A percentile compares a stretch with the other conserved stretches of the same genome.
phyloP scores from a whole-genome alignment of 371 early-diverging fungal genomes.

The Lichtheimia ornata region DNA sequence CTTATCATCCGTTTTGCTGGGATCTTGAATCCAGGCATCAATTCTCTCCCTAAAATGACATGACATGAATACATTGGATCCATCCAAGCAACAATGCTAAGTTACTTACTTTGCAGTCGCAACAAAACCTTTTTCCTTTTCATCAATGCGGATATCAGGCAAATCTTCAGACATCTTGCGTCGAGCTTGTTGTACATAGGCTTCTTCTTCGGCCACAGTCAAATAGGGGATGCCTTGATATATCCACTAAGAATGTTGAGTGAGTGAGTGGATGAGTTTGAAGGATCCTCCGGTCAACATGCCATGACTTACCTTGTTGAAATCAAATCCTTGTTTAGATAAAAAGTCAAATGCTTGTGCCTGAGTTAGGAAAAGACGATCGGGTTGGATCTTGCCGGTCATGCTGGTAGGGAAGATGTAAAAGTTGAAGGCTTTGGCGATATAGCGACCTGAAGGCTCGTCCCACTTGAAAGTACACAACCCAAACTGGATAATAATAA shows the following conservation, averaged over 20 bases:
- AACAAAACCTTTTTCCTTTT: conserved; percentile 57
- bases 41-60: conserved; percentile 37
- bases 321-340: conserved; percentile 75
- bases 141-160: conserved; percentile 65
- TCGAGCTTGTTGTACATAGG: conserved; percentile 43
- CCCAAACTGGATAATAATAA: conserved; percentile 79
- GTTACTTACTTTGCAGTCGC: conserved; percentile 37
- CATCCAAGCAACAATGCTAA: background rate
- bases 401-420: conserved; percentile 80
- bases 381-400: conserved; percentile 60
- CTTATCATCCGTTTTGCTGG: conserved; percentile 26
- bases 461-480: conserved; percentile 78
- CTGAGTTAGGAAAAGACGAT: conserved; percentile 66
- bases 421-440: conserved; percentile 86
- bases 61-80: background rate
- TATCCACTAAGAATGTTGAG: conserved; percentile 40
- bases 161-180: conserved; percentile 51
- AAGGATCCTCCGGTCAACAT: background rate
- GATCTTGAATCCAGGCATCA: conserved; percentile 44
- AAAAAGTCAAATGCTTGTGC: conserved; percentile 82
- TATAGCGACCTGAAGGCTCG: conserved; percentile 57
- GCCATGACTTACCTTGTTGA: conserved; percentile 61
- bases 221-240: conserved; percentile 79
- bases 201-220: conserved; percentile 65
- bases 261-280: too few species aligned